phyloP scores from a whole-genome alignment of 441 rosid genomes.

The Aleurites moluccanus region DNA sequence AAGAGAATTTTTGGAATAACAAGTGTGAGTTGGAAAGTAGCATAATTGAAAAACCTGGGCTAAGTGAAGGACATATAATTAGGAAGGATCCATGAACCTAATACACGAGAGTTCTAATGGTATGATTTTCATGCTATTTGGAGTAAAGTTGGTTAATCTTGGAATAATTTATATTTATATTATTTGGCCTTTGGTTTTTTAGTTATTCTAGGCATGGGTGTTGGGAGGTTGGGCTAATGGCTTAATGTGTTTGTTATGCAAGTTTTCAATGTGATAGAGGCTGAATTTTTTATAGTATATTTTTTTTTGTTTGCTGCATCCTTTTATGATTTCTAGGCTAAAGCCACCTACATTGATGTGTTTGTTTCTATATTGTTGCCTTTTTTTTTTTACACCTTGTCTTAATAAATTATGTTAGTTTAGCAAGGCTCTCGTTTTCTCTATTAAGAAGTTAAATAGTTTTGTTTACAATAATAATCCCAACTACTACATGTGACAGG shows the following conservation, averaged over 20 bases:
- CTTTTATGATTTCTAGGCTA: background rate
- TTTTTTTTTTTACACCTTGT: background rate
- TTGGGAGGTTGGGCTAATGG: background rate
- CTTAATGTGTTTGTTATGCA: background rate
- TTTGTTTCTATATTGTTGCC: background rate
- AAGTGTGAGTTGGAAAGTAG: background rate
- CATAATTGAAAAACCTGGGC: background rate
- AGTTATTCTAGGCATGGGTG: background rate
- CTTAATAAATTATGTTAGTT: background rate
- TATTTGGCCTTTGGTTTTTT: background rate
- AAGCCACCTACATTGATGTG: background rate
- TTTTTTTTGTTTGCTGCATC: background rate
- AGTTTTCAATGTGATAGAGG: background rate
- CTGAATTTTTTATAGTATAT: background rate
- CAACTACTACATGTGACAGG: constrained; percentile 48
- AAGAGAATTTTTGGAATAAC: background rate
- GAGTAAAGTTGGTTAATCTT: background rate
- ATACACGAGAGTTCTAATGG: background rate
- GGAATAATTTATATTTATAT: background rate
- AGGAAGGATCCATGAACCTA: background rate
- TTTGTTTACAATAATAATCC: constrained; percentile 8
- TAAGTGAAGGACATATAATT: background rate
- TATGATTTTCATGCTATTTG: background rate
- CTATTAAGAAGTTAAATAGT: constrained; percentile 5
- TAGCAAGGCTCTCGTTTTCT: background rate